Conservation (phyloP, 345 rosid species). For the Eucalyptus lansdowneana region DNA sequence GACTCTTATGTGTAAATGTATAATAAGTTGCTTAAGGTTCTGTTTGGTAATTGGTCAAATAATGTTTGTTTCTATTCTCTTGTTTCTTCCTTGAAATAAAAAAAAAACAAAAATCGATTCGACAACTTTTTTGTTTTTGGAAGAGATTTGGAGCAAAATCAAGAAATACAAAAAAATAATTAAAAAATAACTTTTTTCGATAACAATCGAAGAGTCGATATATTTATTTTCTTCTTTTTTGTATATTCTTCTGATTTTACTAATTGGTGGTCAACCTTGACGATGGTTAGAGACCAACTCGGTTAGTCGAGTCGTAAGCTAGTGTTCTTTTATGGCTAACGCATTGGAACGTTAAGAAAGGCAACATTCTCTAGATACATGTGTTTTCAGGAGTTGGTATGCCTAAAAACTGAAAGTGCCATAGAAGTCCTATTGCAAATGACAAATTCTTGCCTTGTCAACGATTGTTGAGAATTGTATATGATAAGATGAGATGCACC, state of each 20-base stretch:
- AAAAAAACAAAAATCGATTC: fast-evolving
- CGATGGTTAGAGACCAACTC: fast-evolving
- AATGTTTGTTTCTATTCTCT: no score
- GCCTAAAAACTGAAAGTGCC: not conserved
- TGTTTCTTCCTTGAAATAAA: no score
- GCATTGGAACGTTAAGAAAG: not conserved
- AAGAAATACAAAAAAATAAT: no score
- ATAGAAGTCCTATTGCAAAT: no score
- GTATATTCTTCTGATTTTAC: no score
- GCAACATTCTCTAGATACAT: not conserved
- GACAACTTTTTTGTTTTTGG: fast-evolving
- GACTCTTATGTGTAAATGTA: not conserved
- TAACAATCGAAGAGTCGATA: no score
- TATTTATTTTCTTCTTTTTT: no score
- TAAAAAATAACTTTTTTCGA: fast-evolving
- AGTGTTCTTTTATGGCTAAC: not conserved
- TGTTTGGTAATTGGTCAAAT: no score
- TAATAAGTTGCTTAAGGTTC: not conserved
- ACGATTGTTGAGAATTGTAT: not conserved
- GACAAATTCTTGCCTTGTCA: not conserved
- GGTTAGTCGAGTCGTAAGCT: not conserved
- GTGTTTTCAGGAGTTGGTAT: not conserved
- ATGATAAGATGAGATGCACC: not conserved
- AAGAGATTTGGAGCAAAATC: no score
- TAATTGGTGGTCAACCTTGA: no score